phyloP scores from a whole-genome alignment of 2,329 filamentous ascomycete species.

The Colletotrichum endophyticum region DNA sequence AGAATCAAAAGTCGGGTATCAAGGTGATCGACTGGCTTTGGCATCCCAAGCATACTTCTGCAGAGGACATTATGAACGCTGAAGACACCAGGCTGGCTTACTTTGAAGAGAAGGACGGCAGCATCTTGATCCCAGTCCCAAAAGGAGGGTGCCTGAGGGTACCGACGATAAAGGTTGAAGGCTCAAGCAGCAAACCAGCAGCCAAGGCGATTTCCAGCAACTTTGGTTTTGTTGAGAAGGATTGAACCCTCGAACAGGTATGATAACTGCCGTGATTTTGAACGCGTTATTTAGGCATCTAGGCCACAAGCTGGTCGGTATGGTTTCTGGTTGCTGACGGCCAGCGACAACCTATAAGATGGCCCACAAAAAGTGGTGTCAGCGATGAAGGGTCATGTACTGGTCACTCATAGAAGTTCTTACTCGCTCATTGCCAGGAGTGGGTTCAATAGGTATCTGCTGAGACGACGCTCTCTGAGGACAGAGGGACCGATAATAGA shows the following conservation, averaged over 20 bases:
- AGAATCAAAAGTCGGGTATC: not conserved
- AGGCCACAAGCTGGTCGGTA: not conserved
- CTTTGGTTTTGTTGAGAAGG: not conserved
- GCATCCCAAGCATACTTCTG: not conserved
- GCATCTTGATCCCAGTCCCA: not conserved
- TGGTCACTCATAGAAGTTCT: not conserved
- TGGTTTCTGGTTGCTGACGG: not conserved
- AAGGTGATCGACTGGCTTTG: not conserved
- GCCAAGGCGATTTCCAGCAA: not conserved
- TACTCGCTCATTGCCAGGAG: not conserved
- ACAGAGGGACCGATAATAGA: not conserved
- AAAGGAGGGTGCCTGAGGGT: not conserved
- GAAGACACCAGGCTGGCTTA: not conserved
- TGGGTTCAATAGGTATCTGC: no score
- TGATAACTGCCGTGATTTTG: not conserved
- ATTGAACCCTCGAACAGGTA: not conserved
- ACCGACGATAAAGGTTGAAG: conserved; percentile 15
- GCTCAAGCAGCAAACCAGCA: not conserved
- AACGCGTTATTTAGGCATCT: not conserved
- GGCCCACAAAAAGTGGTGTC: not conserved
- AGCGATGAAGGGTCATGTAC: not conserved
- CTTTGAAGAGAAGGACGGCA: not conserved
- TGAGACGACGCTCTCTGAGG: not conserved
- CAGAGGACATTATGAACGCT: not conserved
- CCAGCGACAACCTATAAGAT: not conserved